Conservation (phyloP, 495 filamentous ascomycete species). For the Aspergillus indologenus region DNA sequence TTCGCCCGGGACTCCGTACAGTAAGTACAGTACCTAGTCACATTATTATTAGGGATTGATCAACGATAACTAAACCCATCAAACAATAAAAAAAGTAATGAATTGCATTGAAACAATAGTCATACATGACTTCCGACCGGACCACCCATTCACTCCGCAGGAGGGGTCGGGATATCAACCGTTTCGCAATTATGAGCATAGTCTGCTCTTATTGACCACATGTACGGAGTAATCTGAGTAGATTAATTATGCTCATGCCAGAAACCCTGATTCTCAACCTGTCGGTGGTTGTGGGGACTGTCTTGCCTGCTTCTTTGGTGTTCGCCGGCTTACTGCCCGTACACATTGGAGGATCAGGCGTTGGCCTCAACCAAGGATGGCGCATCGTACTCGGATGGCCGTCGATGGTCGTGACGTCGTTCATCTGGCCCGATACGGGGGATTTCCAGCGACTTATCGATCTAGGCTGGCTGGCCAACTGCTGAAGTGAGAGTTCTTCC, state of each 20-base stretch:
- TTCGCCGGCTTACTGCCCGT: not conserved
- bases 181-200: not conserved
- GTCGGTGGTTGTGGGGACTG: not conserved
- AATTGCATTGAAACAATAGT: not conserved
- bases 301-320: not conserved
- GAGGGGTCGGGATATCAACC: not conserved
- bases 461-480: no score
- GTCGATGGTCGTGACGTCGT: not conserved
- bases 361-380: slow-evolving; percentile 5
- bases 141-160: not conserved
- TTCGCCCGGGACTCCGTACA: slow-evolving; percentile 23
- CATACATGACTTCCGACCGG: not conserved
- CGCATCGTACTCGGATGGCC: slow-evolving; percentile 1
- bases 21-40: no score
- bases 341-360: not conserved
- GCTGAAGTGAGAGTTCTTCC: not conserved
- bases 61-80: not conserved
- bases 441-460: not conserved
- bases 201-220: not conserved
- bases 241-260: not conserved
- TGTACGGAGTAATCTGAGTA: not conserved
- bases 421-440: not conserved
- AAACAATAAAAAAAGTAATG: not conserved
- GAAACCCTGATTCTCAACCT: not conserved
- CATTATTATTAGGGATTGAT: slow-evolving; percentile 11